phyloP scores from a whole-genome alignment of 2,329 filamentous ascomycete genomes.

The Colletotrichum orbiculare region DNA sequence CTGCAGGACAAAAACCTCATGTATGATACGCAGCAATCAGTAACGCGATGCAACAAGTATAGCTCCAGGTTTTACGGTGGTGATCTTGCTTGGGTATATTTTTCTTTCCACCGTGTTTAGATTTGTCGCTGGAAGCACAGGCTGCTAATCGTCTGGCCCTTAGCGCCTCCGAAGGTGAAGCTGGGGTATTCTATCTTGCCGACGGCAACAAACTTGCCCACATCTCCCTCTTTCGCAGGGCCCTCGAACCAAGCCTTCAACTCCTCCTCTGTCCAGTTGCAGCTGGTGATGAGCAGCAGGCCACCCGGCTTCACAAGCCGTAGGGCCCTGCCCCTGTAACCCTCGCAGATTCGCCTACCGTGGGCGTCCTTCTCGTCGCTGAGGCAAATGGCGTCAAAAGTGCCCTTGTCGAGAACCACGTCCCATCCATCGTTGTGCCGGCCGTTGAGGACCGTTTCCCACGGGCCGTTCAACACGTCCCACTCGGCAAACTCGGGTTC shows the following conservation, averaged over 20 bases:
- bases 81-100: conserved; percentile 15
- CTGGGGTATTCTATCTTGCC: conserved; percentile 82
- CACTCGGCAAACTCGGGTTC: conserved; percentile 64
- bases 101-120: conserved; percentile 14
- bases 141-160: conserved; percentile 90
- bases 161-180: conserved; percentile 89
- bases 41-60: conserved; percentile 20
- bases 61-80: not conserved
- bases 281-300: conserved; percentile 88
- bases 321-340: conserved; percentile 77
- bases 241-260: conserved; percentile 81
- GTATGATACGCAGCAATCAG: conserved; percentile 35
- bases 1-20: conserved; percentile 16
- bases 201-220: conserved; percentile 66
- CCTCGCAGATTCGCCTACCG: conserved; percentile 75
- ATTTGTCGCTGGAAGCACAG: conserved; percentile 75
- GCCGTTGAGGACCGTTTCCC: conserved; percentile 47
- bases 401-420: conserved; percentile 96
- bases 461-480: conserved; percentile 67
- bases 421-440: conserved; percentile 73
- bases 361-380: conserved; percentile 63
- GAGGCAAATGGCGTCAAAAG: conserved; percentile 94
- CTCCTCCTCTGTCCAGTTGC: conserved; percentile 97
- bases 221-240: conserved; percentile 42
- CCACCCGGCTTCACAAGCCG: conserved; percentile 76